These are phyloP conservation scores for Myriosclerotinia curreyana DNA, from an alignment of 2,329 filamentous ascomycete species.

Conservation along the genomic window DNA sequence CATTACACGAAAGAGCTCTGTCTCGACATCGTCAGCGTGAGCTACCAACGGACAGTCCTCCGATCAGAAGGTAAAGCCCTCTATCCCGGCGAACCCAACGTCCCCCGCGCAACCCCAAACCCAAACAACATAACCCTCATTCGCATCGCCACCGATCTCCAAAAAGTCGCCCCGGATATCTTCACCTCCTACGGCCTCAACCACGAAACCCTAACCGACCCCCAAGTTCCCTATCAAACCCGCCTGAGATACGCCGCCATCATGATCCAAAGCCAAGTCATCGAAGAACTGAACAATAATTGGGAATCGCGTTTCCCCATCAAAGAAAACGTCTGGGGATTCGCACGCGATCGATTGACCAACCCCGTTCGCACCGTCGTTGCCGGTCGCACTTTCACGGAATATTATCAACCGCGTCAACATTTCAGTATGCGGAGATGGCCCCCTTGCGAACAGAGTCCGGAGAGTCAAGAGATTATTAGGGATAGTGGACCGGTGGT, in stretches of 20 bases:
- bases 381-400: background rate
- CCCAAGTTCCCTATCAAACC: conserved; percentile 15
- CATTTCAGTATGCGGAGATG: conserved; percentile 33
- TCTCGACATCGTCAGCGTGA: background rate
- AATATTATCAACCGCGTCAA: conserved; percentile 15
- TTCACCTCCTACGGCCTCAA: conserved; percentile 21
- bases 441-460: conserved; percentile 29
- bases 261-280: conserved; percentile 28
- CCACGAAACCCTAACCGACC: conserved; percentile 4
- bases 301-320: conserved; percentile 35
- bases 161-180: conserved; percentile 30
- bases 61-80: conserved; percentile 10
- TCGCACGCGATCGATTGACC: conserved; percentile 26
- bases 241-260: background rate
- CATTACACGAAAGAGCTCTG: conserved; percentile 1
- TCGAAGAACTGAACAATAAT: conserved; percentile 35
- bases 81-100: conserved; percentile 1
- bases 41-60: conserved; percentile 1
- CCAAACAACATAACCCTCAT: conserved; percentile 22
- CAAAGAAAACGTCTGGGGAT: conserved; percentile 35
- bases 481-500: conserved; percentile 24
- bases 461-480: conserved; percentile 24
- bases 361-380: background rate
- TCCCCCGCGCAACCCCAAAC: background rate
- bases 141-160: conserved; percentile 28